Conservation (phyloP, 228 moss, liverwort and hornwort species). For the Sphagnum magellanicum region DNA sequence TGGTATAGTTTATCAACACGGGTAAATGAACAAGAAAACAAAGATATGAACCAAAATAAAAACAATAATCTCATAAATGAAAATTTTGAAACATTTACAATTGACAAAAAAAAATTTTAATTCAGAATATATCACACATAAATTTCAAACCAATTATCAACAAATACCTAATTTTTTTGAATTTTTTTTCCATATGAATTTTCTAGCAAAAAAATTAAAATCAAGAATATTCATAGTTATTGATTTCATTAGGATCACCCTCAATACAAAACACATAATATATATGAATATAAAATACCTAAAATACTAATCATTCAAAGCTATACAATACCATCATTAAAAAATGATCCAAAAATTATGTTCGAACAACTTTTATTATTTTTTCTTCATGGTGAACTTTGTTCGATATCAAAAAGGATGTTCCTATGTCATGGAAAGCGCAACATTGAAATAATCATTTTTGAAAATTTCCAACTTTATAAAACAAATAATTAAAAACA, state of each 20-base stretch:
- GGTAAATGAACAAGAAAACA: background rate
- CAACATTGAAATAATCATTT: background rate
- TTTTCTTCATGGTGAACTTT: background rate
- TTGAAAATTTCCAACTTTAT: background rate
- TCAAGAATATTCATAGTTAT: background rate
- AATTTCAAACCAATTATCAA: background rate
- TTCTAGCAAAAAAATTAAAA: background rate
- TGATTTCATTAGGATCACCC: background rate
- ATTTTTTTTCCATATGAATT: background rate
- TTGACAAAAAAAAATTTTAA: background rate
- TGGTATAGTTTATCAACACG: background rate
- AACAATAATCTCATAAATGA: background rate
- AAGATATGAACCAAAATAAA: background rate
- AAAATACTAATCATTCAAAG: background rate
- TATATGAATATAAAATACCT: background rate
- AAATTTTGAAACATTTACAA: background rate
- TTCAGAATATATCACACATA: background rate
- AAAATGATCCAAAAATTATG: background rate
- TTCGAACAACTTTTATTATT: background rate
- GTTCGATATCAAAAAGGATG: background rate
- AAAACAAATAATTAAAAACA: background rate
- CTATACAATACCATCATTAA: background rate
- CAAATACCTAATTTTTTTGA: background rate
- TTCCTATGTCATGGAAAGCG: background rate
- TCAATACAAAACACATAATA: background rate